These are phyloP conservation scores for Juglanconis juglandina DNA, from an alignment of 2,329 filamentous ascomycete species.

Conservation along the genomic window DNA sequence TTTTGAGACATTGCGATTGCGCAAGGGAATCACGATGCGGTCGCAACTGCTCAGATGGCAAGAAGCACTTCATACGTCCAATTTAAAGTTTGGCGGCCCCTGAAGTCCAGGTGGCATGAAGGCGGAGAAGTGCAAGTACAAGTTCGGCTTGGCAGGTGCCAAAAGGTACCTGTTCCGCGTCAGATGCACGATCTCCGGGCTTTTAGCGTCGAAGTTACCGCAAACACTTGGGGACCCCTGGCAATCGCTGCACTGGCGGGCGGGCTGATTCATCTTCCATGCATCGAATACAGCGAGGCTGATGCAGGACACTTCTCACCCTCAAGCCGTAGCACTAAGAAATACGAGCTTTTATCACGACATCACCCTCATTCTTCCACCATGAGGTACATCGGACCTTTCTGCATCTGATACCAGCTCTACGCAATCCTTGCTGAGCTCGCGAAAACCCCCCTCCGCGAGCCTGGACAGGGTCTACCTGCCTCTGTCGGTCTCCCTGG, in stretches of 20 bases:
- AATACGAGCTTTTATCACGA: slow-evolving; percentile 9
- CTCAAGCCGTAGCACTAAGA: slow-evolving; percentile 3
- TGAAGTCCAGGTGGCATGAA: too few species aligned
- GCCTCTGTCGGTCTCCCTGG: slow-evolving; percentile 12
- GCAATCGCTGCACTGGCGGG: background rate
- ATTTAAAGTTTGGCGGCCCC: background rate
- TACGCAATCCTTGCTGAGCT: slow-evolving; percentile 6
- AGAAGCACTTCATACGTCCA: background rate
- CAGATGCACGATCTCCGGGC: background rate
- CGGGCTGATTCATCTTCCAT: slow-evolving; percentile 14
- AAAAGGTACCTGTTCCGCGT: background rate
- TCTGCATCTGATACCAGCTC: slow-evolving; percentile 12
- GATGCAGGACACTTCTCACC: slow-evolving; percentile 11
- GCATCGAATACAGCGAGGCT: slow-evolving; percentile 4
- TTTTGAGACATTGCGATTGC: background rate
- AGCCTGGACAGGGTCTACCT: slow-evolving; percentile 17
- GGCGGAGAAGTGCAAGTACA: background rate
- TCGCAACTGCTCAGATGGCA: background rate
- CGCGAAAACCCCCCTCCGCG: background rate
- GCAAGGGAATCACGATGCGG: background rate
- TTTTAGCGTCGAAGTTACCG: background rate
- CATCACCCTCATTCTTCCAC: background rate
- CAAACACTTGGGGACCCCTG: background rate
- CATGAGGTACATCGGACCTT: slow-evolving; percentile 11
- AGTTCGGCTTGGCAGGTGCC: background rate